phyloP scores from a whole-genome alignment of 1,284 basidiomycete species.

The Apiotrichum mycotoxinovorans region DNA sequence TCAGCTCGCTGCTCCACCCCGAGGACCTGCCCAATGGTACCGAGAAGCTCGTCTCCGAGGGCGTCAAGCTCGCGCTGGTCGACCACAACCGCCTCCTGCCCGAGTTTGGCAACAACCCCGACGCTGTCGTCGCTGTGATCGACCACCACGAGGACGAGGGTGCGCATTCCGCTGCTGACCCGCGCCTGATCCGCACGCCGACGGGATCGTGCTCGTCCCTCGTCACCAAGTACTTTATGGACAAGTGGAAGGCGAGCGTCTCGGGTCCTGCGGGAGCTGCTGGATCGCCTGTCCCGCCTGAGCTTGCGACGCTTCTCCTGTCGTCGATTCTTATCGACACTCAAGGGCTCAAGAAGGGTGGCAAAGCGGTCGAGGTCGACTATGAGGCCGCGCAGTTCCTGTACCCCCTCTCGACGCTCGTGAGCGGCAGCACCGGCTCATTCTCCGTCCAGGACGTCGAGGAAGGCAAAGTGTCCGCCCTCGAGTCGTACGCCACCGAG shows the following conservation, averaged over 20 bases:
- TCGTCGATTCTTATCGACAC: constrained; percentile 81
- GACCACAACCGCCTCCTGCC: constrained; percentile 80
- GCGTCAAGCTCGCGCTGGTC: constrained; percentile 71
- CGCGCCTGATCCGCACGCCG: constrained; percentile 59
- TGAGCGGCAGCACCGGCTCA: background rate
- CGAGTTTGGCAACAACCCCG: constrained; percentile 51
- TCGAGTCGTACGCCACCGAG: constrained; percentile 53
- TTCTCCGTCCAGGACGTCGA: background rate
- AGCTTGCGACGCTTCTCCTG: constrained; percentile 74
- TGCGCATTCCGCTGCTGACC: constrained; percentile 60
- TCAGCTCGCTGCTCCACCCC: constrained; percentile 52
- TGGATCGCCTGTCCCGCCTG: constrained; percentile 46
- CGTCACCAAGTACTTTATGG: constrained; percentile 59
- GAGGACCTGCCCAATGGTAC: constrained; percentile 42
- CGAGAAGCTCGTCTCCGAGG: constrained; percentile 52
- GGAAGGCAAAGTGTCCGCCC: constrained; percentile 16
- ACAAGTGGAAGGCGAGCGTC: constrained; percentile 36
- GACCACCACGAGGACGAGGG: constrained; percentile 91
- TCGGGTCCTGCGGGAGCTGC: constrained; percentile 22
- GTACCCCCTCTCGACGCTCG: constrained; percentile 39
- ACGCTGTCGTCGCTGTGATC: constrained; percentile 67
- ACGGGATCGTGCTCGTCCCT: constrained; percentile 79
- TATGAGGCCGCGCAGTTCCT: constrained; percentile 61
- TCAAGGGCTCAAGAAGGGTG: constrained; percentile 64
- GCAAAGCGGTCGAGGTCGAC: constrained; percentile 69